phyloP scores from a whole-genome alignment of 2,329 filamentous ascomycete genomes.

The Teratosphaeria destructans region DNA sequence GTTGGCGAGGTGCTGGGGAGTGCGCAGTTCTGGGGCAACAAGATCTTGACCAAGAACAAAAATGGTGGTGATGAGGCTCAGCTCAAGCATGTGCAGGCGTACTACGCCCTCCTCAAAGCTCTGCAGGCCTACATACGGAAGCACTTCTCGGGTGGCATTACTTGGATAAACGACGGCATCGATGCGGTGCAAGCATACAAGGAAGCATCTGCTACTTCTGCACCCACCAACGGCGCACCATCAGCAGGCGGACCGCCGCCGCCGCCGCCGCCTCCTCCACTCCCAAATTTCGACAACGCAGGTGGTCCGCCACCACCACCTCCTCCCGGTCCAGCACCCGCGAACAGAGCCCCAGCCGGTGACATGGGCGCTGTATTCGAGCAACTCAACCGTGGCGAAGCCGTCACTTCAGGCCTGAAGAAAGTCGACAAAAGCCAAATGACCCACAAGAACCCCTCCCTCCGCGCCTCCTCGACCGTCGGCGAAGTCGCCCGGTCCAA shows the following conservation, averaged over 20 bases:
- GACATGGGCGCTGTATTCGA: conserved; percentile 85
- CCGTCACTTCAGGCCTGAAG: conserved; percentile 77
- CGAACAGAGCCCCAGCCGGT: conserved; percentile 34
- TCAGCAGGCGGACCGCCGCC: conserved; percentile 31
- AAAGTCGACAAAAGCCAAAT: conserved; percentile 94
- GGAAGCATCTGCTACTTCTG: conserved; percentile 35
- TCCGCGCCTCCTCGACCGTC: conserved; percentile 64
- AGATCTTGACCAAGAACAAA: conserved; percentile 83
- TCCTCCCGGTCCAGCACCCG: conserved; percentile 27
- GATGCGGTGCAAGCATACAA: conserved; percentile 60
- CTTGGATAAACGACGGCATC: conserved; percentile 73
- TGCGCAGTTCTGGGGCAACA: conserved; percentile 89
- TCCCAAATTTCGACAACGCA: conserved; percentile 26
- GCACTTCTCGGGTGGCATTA: conserved; percentile 66
- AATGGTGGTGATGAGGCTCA: conserved; percentile 62
- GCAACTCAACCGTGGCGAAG: conserved; percentile 77
- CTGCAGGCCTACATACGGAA: conserved; percentile 76
- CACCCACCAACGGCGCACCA: conserved; percentile 27
- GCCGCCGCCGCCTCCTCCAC: conserved; percentile 48
- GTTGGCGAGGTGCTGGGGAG: conserved; percentile 73
- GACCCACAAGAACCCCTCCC: conserved; percentile 94
- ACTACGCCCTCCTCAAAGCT: conserved; percentile 80
- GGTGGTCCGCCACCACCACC: conserved; percentile 54
- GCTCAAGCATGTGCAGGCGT: conserved; percentile 82
- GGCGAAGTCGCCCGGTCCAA: conserved; percentile 55